Conservation (phyloP, 2,329 filamentous ascomycete genomes). For the Ascochyta lentis region DNA sequence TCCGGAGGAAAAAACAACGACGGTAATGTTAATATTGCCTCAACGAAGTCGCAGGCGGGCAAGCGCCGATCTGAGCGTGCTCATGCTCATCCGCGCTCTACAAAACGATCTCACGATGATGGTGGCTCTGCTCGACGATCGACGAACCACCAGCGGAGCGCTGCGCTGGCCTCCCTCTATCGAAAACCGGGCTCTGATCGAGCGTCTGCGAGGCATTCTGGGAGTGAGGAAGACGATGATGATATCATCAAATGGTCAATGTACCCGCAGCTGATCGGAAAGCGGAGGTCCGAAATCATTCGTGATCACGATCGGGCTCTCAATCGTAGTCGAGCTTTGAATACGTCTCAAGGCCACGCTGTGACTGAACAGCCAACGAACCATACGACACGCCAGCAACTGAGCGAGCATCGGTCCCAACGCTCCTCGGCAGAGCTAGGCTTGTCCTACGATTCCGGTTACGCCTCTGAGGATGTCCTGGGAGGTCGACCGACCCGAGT, state of each 20-base stretch:
- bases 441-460: neutral
- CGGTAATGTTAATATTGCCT: neutral
- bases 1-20: neutral
- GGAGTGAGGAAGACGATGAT: neutral
- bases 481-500: neutral
- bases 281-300: slow-evolving; percentile 2
- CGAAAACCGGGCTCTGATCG: neutral
- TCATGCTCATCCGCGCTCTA: neutral
- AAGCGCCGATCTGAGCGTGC: neutral
- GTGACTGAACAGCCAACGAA: neutral
- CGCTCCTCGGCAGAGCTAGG: neutral
- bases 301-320: neutral
- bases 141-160: neutral
- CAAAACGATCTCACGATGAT: neutral
- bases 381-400: neutral
- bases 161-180: neutral
- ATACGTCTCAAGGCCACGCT: neutral
- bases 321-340: neutral
- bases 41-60: neutral
- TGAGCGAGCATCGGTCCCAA: neutral
- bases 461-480: neutral
- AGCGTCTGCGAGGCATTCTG: neutral
- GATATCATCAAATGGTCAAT: slow-evolving; percentile 2
- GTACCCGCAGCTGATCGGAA: slow-evolving; percentile 10
- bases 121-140: neutral